These are phyloP conservation scores for Podospora tetraspora DNA, from an alignment of 495 filamentous ascomycete genomes.

Conservation along the genomic window DNA sequence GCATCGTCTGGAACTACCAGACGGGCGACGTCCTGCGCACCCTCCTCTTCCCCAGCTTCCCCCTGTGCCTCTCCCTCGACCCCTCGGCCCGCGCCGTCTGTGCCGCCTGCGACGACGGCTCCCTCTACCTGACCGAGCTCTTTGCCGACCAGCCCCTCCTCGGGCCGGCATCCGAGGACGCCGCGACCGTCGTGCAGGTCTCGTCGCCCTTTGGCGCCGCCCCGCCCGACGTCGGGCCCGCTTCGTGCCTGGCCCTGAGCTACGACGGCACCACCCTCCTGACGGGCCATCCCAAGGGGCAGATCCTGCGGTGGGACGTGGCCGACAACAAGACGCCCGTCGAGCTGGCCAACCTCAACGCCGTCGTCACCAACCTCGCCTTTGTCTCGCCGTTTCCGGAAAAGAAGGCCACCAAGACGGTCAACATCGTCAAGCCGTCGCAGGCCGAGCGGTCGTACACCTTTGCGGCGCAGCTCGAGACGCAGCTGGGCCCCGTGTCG, in stretches of 20 bases:
- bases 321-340: constrained; percentile 60
- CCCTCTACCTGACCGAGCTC: constrained; percentile 74
- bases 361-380: constrained; percentile 71
- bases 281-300: constrained; percentile 76
- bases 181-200: constrained; percentile 48
- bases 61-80: constrained; percentile 70
- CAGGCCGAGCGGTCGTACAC: constrained; percentile 62
- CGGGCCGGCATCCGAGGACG: constrained; percentile 50
- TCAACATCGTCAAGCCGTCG: constrained; percentile 66
- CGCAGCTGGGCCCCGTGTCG: constrained; percentile 29
- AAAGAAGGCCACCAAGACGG: constrained; percentile 43
- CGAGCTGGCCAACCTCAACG: constrained; percentile 61
- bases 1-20: constrained; percentile 84
- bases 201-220: constrained; percentile 58
- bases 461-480: constrained; percentile 59
- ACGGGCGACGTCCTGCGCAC: constrained; percentile 71
- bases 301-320: constrained; percentile 63
- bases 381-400: constrained; percentile 61
- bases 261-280: constrained; percentile 78
- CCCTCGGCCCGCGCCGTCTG: constrained; percentile 79
- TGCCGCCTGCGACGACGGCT: constrained; percentile 76
- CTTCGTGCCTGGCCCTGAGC: constrained; percentile 59
- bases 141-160: constrained; percentile 55
- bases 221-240: constrained; percentile 55
- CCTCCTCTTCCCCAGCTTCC: constrained; percentile 65